Evolutionary conservation across 352 stramenopile species (phyloP).

Genomic region (Phytopythium sindhum): DNA sequence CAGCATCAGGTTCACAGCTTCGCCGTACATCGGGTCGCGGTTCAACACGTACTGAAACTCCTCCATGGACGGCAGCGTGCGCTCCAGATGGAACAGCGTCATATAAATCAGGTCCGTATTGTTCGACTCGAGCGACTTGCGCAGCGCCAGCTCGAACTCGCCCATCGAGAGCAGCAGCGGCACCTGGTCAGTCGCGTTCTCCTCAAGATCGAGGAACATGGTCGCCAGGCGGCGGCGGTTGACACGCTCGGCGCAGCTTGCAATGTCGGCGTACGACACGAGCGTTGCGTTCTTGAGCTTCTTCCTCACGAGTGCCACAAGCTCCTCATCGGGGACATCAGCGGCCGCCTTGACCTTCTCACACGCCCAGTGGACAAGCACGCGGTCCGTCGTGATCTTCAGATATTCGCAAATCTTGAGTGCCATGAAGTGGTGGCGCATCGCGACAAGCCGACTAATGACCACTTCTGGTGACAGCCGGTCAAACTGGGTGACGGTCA

Average conservation of each 20-base stretch:
- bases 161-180: constrained; percentile 88
- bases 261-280: constrained; percentile 81
- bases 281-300: constrained; percentile 80
- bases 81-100: constrained; percentile 85
- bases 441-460: constrained; percentile 76
- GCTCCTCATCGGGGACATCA: constrained; percentile 69
- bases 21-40: constrained; percentile 62
- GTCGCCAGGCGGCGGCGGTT: constrained; percentile 84
- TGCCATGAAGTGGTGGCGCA: constrained; percentile 87
- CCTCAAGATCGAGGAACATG: constrained; percentile 87
- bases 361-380: constrained; percentile 90
- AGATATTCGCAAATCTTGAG: constrained; percentile 90
- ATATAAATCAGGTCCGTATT: constrained; percentile 90
- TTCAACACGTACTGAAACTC: constrained; percentile 78
- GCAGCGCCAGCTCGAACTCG: constrained; percentile 87
- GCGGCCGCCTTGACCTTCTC: constrained; percentile 79
- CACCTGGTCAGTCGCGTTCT: constrained; percentile 87
- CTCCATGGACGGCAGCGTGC: constrained; percentile 74
- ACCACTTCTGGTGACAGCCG: constrained; percentile 82
- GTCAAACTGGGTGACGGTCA: constrained; percentile 82
- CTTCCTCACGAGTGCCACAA: constrained; percentile 81
- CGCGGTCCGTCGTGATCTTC: constrained; percentile 82
- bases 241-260: constrained; percentile 73
- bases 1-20: constrained; percentile 75
- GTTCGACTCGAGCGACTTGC: constrained; percentile 87